phyloP scores from a whole-genome alignment of 2,329 filamentous ascomycete genomes.

The Emergomyces orientalis region DNA sequence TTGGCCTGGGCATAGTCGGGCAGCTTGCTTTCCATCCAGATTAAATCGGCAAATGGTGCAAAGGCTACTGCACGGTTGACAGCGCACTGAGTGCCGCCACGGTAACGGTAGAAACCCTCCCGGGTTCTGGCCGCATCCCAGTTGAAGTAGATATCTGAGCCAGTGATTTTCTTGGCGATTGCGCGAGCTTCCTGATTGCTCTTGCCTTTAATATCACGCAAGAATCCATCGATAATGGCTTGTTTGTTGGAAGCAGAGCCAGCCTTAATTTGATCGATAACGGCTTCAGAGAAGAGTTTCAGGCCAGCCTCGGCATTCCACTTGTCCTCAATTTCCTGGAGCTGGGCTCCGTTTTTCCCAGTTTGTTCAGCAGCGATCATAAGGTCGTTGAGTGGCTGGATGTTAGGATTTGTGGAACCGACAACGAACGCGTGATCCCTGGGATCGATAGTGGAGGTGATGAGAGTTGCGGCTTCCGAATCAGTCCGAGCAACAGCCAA shows the following conservation, averaged over 20 bases:
- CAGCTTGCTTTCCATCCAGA: conserved; percentile 99
- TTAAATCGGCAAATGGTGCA: conserved; percentile 85
- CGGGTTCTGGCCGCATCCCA: conserved; percentile 91
- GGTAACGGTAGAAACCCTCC: conserved; percentile 89
- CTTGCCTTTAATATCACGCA: conserved; percentile 64
- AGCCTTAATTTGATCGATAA: conserved; percentile 68
- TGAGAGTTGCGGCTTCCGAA: conserved; percentile 93
- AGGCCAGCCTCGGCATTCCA: conserved; percentile 74
- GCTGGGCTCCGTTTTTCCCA: conserved; percentile 68
- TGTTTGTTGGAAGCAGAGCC: conserved; percentile 58
- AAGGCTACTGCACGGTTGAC: conserved; percentile 86
- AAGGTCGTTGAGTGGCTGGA: conserved; percentile 79
- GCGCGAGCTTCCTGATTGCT: conserved; percentile 72
- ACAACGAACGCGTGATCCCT: conserved; percentile 92
- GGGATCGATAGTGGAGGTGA: conserved; percentile 91
- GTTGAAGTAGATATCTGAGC: conserved; percentile 78
- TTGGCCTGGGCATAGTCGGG: conserved; percentile 85
- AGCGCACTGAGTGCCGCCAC: conserved; percentile 84
- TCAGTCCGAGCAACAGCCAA: conserved; percentile 89
- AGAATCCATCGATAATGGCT: conserved; percentile 57
- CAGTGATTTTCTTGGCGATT: conserved; percentile 66
- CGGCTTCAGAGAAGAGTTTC: conserved; percentile 84
- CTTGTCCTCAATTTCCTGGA: conserved; percentile 85
- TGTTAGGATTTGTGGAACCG: conserved; percentile 73
- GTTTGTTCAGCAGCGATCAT: conserved; percentile 77